Evolutionary conservation across 306 rosid genomes (phyloP).

Genomic region (Abrus precatorius): DNA sequence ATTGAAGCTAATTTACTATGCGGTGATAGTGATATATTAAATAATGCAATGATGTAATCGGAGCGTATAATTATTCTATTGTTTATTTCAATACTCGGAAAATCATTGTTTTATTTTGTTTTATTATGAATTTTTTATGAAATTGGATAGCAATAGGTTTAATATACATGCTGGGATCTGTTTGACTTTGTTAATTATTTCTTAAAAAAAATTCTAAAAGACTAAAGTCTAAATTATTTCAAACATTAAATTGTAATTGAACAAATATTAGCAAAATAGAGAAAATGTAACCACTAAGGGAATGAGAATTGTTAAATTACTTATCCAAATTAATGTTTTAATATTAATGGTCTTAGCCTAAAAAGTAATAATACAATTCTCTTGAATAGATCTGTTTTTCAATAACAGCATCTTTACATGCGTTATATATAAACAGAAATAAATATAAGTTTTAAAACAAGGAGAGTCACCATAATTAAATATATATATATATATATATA

Average conservation of each 20-base stretch:
- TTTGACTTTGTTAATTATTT: neutral
- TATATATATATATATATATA: neutral
- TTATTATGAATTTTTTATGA: neutral
- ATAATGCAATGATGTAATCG: constrained; percentile 14
- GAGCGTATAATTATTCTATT: constrained; percentile 7
- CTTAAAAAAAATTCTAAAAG: too few relatives aligned
- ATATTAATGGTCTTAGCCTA: neutral
- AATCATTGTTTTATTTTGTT: neutral
- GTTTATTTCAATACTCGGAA: neutral
- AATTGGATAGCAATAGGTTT: neutral
- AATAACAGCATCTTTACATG: neutral
- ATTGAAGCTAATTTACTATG: constrained; percentile 15
- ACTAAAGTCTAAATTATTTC: neutral
- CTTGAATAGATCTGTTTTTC: neutral
- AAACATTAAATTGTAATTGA: neutral
- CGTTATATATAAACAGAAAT: neutral
- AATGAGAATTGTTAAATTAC: neutral
- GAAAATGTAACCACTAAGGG: neutral
- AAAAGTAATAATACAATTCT: neutral
- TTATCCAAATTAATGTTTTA: neutral
- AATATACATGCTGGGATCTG: neutral
- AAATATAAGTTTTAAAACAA: neutral
- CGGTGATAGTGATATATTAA: constrained; percentile 22
- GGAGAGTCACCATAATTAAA: neutral
- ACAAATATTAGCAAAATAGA: neutral